Base-by-base conservation (phyloP, 208 protist genomes). In the Leishmania braziliensis region DNA sequence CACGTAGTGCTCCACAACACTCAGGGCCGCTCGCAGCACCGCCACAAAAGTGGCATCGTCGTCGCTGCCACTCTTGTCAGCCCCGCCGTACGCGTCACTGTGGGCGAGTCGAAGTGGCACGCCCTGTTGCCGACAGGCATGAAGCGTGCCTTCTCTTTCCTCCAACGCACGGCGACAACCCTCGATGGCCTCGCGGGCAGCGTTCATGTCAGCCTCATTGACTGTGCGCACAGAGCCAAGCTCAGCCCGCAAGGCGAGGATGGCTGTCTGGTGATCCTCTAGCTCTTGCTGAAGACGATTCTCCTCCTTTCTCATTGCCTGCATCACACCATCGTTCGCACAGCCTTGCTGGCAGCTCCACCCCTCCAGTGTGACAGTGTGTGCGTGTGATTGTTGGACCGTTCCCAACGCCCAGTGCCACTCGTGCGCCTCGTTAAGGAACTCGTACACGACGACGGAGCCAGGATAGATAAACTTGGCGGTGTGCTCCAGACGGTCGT, bases 391-490 rank as follows among this genome's bases (percentile, higher is more conserved):
- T 46, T 85, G n/a, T 68, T 85, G 54, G 23, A 94, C 85, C 14
- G 75, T 77, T 18, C 84, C 90, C 10, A 94, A 39, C 18, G 86
- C 86, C 88, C 87, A 94, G 60, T 83, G 83, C 87, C 87, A 89
- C 29, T 85, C 78, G 36, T 53, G 76, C 20, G 76, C 74, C 1
- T 72, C 65, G 65, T 88, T 84, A 33, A 90, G 74, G 63, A 91
- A 91, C 78, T 94, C 90, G 66, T 94, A 94, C 4, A 82, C 86
- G 6, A 94, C 90, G 46, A 94, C 66, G 39, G 81, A 84, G 16
- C 87, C 87, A 26, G 56, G 60, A 8, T 60, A 39, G 16, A 93
- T 70, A 26, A 53, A 53, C 29, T 83, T 80, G 5, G 83, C 75
- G 50, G 79, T 81, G 16, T 53, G 74, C 36, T 58, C 33, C 8